Percentiles rank a stretch among this genome's conserved stretches.
phyloP scores from a whole-genome alignment of 495 filamentous ascomycete species.

The Penicillium tannophilum region DNA sequence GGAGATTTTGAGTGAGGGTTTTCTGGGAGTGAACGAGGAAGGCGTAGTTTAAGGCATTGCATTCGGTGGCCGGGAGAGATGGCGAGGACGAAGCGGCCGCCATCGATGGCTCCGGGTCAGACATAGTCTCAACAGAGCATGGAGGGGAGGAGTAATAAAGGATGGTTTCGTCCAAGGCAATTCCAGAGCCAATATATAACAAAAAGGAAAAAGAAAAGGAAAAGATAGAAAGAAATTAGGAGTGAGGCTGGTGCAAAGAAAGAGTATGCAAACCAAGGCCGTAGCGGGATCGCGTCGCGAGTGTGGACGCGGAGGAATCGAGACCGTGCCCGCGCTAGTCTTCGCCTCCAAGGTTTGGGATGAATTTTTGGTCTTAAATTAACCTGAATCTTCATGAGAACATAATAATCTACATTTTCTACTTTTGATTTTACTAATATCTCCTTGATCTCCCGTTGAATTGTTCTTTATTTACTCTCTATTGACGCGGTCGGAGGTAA shows the following conservation, averaged over 20 bases:
- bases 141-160: slow-evolving; percentile 15
- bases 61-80: slow-evolving; percentile 39
- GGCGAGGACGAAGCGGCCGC: slow-evolving; percentile 40
- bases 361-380: neutral
- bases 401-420: neutral
- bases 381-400: neutral
- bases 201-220: slow-evolving; percentile 8
- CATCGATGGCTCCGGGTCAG: slow-evolving; percentile 40
- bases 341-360: slow-evolving; percentile 22
- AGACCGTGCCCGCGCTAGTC: slow-evolving; percentile 38
- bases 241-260: slow-evolving; percentile 25
- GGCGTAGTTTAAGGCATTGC: slow-evolving; percentile 53
- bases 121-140: slow-evolving; percentile 37
- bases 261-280: slow-evolving; percentile 21
- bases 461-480: slow-evolving; percentile 6
- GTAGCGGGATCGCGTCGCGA: slow-evolving; percentile 40
- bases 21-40: slow-evolving; percentile 72
- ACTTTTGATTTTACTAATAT: neutral
- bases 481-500: slow-evolving; percentile 23
- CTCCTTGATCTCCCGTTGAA: neutral
- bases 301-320: slow-evolving; percentile 44
- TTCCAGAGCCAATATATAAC: slow-evolving; percentile 4
- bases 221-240: slow-evolving; percentile 16
- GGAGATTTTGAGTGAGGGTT: slow-evolving; percentile 61
- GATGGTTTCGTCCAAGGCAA: slow-evolving; percentile 11